Conservation (phyloP, 441 rosid genomes). For the Populus trichocarpa region DNA sequence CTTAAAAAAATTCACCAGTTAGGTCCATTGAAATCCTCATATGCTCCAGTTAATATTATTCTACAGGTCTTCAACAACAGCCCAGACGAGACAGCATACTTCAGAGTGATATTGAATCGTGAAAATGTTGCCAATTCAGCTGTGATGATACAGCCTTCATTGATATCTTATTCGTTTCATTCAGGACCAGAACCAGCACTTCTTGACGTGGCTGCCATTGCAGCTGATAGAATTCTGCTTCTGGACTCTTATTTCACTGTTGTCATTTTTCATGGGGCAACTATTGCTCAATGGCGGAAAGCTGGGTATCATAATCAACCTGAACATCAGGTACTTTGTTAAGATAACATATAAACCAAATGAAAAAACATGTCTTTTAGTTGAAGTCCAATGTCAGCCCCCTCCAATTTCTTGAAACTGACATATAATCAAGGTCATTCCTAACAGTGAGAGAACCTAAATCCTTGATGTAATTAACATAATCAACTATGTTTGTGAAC, state of each 20-base stretch:
- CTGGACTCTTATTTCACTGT: conserved; percentile 81
- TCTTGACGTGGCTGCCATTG: conserved; percentile 84
- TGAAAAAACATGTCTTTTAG: background rate
- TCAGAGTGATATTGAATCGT: conserved; percentile 77
- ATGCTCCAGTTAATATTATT: conserved; percentile 20
- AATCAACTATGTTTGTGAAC: background rate
- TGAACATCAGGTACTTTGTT: conserved; percentile 70
- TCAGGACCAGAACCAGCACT: conserved; percentile 82
- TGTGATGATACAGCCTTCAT: conserved; percentile 95
- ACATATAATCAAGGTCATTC: background rate
- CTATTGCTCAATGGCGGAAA: conserved; percentile 96
- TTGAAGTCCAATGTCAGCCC: background rate
- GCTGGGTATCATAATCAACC: conserved; percentile 88
- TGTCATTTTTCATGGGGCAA: conserved; percentile 90
- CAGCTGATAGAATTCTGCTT: conserved; percentile 84
- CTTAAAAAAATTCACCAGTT: background rate
- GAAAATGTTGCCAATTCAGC: conserved; percentile 88
- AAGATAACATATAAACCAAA: background rate
- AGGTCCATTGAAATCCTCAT: conserved; percentile 11
- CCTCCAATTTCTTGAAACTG: background rate
- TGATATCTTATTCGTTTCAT: conserved; percentile 86
- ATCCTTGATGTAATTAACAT: background rate
- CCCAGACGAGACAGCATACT: conserved; percentile 97
- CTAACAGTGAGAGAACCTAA: background rate
- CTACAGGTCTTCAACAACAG: conserved; percentile 90